Evolutionary conservation across 148 eudicot species (phyloP).

Genomic region (Polygonum maritimum): DNA sequence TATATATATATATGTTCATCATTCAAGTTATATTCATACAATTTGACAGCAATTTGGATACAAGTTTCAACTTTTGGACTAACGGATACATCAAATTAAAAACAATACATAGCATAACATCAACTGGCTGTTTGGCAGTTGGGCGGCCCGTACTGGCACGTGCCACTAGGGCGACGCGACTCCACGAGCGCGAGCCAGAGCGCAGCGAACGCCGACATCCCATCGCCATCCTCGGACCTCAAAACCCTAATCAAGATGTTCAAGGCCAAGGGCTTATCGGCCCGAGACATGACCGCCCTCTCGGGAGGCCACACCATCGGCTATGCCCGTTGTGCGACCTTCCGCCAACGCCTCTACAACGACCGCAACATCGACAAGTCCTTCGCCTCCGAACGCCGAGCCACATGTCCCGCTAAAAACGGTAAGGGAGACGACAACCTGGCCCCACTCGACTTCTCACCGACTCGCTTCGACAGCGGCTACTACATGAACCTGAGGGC

Average conservation of each 20-base stretch:
- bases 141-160: constrained; percentile 57
- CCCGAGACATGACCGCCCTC: constrained; percentile 43
- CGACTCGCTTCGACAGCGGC: constrained; percentile 26
- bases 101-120: too few species aligned
- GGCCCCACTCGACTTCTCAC: constrained; percentile 33
- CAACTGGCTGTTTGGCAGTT: constrained; percentile 20
- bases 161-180: constrained; percentile 46
- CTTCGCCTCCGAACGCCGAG: constrained; percentile 24
- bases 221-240: constrained; percentile 34
- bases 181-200: constrained; percentile 38
- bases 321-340: constrained; percentile 33
- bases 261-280: constrained; percentile 22
- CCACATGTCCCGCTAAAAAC: constrained; percentile 22
- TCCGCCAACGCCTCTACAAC: constrained; percentile 33
- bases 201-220: constrained; percentile 41
- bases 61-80: too few species aligned
- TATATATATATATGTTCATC: not conserved
- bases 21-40: too few species aligned
- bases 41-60: too few species aligned
- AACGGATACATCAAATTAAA: too few species aligned
- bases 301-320: constrained; percentile 60
- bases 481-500: constrained; percentile 30
- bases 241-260: constrained; percentile 29
- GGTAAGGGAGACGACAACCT: constrained; percentile 30
- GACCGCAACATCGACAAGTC: constrained; percentile 35